phyloP scores from a whole-genome alignment of 1,284 basidiomycete species.

The Apiotrichum veenhuisii region DNA sequence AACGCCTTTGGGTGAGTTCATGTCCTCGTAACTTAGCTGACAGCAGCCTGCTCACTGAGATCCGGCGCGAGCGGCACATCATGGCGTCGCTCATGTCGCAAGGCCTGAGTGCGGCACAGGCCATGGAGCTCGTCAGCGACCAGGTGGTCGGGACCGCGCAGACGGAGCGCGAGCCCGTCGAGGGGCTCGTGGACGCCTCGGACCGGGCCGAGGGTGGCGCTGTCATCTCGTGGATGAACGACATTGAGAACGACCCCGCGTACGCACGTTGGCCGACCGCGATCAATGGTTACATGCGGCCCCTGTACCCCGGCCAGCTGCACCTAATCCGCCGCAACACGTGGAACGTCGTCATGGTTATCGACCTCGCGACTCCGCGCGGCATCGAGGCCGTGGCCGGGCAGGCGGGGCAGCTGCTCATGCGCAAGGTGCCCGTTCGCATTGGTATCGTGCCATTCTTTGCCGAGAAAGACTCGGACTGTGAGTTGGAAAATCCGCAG shows the following conservation, averaged over 20 bases:
- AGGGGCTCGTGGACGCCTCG: conserved; percentile 79
- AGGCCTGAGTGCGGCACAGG: conserved; percentile 62
- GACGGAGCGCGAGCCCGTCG: conserved; percentile 56
- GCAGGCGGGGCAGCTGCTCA: conserved; percentile 51
- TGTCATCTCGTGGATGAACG: conserved; percentile 81
- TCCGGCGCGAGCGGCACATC: conserved; percentile 70
- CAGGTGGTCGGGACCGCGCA: conserved; percentile 57
- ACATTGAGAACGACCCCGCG: conserved; percentile 70
- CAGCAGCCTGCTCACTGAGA: conserved; percentile 60
- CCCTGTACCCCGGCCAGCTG: conserved; percentile 63
- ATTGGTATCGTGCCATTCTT: conserved; percentile 77
- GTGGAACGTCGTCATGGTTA: conserved; percentile 71
- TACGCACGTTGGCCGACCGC: conserved; percentile 32
- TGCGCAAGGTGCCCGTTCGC: conserved; percentile 67
- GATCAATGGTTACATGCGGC: conserved; percentile 36
- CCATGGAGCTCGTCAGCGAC: conserved; percentile 68
- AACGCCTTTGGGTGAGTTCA: conserved; percentile 61
- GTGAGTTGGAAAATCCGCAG: conserved; percentile 19
- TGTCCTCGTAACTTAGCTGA: conserved; percentile 8
- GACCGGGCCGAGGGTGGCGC: conserved; percentile 75
- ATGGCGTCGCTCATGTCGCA: conserved; percentile 61
- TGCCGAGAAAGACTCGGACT: conserved; percentile 41
- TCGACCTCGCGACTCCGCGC: conserved; percentile 67
- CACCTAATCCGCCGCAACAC: conserved; percentile 68
- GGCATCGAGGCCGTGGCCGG: conserved; percentile 62